These are phyloP conservation scores for Lentinula guzmanii DNA, from an alignment of 768 basidiomycete species.

Conservation along the genomic window DNA sequence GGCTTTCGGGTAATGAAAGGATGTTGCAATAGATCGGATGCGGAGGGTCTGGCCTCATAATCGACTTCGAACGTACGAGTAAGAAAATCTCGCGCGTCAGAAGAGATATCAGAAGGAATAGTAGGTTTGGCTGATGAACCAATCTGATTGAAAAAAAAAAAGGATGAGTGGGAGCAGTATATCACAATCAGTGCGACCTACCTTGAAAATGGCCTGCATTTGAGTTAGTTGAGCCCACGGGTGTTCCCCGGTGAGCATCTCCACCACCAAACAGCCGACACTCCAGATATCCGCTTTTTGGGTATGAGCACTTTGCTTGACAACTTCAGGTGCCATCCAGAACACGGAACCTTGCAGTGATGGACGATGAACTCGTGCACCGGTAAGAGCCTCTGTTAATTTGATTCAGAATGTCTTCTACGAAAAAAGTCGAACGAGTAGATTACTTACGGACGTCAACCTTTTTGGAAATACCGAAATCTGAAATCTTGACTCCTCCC, in stretches of 20 bases:
- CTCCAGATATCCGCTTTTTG: constrained; percentile 96
- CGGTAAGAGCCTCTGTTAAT: constrained; percentile 36
- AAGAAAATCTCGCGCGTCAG: constrained; percentile 85
- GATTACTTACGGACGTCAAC: constrained; percentile 83
- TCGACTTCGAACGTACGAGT: constrained; percentile 82
- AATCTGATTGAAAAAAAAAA: constrained; percentile 47
- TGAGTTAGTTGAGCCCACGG: constrained; percentile 95
- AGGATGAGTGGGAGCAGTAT: background rate
- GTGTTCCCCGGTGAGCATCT: constrained; percentile 95
- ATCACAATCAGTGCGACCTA: constrained; percentile 19
- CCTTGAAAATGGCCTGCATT: constrained; percentile 99
- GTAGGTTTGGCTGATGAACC: constrained; percentile 84
- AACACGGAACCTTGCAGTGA: constrained; percentile 97
- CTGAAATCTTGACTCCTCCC: constrained; percentile 95
- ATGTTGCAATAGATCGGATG: constrained; percentile 68
- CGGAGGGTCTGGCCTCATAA: constrained; percentile 74
- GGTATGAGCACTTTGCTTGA: constrained; percentile 91
- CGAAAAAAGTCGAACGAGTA: background rate
- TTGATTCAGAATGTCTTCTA: background rate
- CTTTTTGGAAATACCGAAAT: constrained; percentile 97
- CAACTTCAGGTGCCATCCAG: constrained; percentile 99
- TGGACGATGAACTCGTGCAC: constrained; percentile 77
- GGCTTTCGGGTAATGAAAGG: constrained; percentile 55
- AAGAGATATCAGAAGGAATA: constrained; percentile 86
- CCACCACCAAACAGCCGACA: constrained; percentile 89